Evolutionary conservation across 306 rosid species (phyloP).

Genomic region (Castanea mollissima): DNA sequence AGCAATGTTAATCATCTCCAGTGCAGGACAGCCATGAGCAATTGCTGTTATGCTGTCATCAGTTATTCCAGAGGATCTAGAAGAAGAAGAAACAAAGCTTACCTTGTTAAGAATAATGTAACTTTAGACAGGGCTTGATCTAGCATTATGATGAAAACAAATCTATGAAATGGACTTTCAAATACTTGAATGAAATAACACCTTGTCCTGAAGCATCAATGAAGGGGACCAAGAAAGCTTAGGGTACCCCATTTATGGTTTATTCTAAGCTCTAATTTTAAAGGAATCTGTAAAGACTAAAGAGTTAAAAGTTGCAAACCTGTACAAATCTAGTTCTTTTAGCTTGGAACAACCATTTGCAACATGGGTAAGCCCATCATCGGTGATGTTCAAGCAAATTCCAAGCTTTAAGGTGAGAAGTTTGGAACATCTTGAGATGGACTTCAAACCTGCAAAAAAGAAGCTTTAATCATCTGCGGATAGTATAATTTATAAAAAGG

Average conservation of each 20-base stretch:
- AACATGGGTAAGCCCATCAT: constrained; percentile 52
- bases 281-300: background rate
- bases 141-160: background rate
- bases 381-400: constrained; percentile 52
- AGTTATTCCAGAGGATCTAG: constrained; percentile 52
- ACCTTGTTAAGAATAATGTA: background rate
- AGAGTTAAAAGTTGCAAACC: constrained; percentile 37
- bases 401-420: constrained; percentile 53
- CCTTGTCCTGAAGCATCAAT: background rate
- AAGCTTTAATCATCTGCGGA: constrained; percentile 21
- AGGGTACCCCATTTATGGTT: background rate
- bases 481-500: constrained; percentile 1
- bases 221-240: background rate
- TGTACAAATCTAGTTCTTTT: constrained; percentile 54
- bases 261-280: background rate
- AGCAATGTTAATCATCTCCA: constrained; percentile 57
- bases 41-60: constrained; percentile 56
- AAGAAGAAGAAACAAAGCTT: constrained; percentile 9
- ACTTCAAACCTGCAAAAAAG: constrained; percentile 47
- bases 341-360: constrained; percentile 48
- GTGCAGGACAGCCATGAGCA: constrained; percentile 57
- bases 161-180: background rate
- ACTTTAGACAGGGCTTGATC: background rate
- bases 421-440: constrained; percentile 57
- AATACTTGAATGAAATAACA: background rate